Percentiles rank a stretch among this genome's conserved stretches.
phyloP scores from a whole-genome alignment of 106 monocot species.

The Narthecium ossifragum region DNA sequence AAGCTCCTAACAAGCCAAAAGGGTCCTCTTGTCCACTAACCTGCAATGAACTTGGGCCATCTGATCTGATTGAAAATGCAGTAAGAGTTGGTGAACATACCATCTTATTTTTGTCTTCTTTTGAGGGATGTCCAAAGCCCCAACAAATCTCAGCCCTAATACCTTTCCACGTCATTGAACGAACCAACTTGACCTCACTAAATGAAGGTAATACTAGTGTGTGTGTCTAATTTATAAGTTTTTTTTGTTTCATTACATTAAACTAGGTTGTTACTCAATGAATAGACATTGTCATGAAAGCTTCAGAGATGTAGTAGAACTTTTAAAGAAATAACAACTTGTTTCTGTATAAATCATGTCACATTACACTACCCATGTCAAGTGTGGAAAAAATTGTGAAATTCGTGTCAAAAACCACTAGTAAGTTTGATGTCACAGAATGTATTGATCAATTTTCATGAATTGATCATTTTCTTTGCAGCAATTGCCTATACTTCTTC shows the following conservation, averaged over 20 bases:
- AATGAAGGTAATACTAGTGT: constrained; percentile 52
- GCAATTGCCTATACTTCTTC: background rate
- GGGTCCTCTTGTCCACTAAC: constrained; percentile 40
- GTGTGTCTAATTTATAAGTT: too few species aligned
- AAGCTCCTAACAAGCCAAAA: constrained; percentile 17
- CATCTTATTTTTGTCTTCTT: constrained; percentile 60
- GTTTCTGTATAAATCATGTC: too few species aligned
- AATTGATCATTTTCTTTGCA: background rate
- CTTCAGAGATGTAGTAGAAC: too few species aligned
- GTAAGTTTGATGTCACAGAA: too few species aligned
- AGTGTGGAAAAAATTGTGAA: too few species aligned
- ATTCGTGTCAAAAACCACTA: too few species aligned
- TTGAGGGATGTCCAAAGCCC: constrained; percentile 27
- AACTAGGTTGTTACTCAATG: too few species aligned
- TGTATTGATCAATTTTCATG: background rate
- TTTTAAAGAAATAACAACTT: too few species aligned
- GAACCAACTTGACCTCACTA: constrained; percentile 59
- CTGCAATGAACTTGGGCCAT: constrained; percentile 26
- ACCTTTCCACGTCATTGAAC: constrained; percentile 64
- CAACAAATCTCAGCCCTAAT: constrained; percentile 31
- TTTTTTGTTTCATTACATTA: too few species aligned
- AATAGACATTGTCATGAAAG: too few species aligned
- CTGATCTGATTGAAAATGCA: constrained; percentile 54
- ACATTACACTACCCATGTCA: too few species aligned
- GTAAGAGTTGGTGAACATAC: constrained; percentile 55